Conservation (phyloP, 1,139 yeast genomes). For the Zhuliangozyma blackwelliae region DNA sequence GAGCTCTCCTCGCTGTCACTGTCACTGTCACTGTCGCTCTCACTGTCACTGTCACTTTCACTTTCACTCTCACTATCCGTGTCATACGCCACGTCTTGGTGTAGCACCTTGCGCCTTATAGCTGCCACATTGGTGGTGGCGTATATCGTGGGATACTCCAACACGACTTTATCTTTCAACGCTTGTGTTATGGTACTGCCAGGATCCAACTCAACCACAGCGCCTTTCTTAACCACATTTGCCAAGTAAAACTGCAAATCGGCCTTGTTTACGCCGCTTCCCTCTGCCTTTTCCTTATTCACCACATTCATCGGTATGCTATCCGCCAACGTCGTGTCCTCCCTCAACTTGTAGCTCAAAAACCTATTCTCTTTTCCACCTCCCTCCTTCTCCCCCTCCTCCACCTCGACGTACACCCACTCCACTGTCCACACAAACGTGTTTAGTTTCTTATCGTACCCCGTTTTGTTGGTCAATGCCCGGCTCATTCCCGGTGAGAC, state of each 20-base stretch:
- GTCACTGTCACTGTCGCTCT: constrained; percentile 6
- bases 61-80: constrained; percentile 7
- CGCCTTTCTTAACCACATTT: constrained; percentile 24
- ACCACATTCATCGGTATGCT: constrained; percentile 39
- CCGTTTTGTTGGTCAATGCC: constrained; percentile 60
- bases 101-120: constrained; percentile 12
- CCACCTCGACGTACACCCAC: constrained; percentile 47
- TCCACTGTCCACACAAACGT: constrained; percentile 78
- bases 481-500: constrained; percentile 80
- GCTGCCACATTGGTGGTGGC: constrained; percentile 25
- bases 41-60: constrained; percentile 10
- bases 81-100: constrained; percentile 18
- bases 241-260: constrained; percentile 29
- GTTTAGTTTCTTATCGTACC: constrained; percentile 64
- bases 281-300: constrained; percentile 10
- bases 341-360: constrained; percentile 46
- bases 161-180: constrained; percentile 53
- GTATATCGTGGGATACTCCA: constrained; percentile 74
- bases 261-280: constrained; percentile 14
- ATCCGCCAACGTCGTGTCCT: constrained; percentile 26
- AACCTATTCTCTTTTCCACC: constrained; percentile 21
- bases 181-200: constrained; percentile 34
- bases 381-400: constrained; percentile 11
- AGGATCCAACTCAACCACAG: constrained; percentile 21
- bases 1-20: constrained; percentile 3